Conservation (phyloP, 345 rosid genomes). For the Brassica rapa region DNA sequence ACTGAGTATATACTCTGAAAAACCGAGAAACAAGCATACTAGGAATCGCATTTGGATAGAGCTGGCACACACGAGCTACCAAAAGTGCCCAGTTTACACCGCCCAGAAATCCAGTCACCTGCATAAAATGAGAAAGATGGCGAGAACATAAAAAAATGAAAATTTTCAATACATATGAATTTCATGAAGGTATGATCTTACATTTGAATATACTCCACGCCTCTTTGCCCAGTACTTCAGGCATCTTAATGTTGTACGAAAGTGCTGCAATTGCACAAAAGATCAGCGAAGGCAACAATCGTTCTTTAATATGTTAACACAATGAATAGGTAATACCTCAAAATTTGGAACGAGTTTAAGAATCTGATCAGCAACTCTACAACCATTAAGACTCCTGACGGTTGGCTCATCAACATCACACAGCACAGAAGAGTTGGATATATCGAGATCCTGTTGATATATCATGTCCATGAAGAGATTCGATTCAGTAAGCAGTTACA, state of each 20-base stretch:
- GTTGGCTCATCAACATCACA: constrained; percentile 82
- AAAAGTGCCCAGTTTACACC: constrained; percentile 81
- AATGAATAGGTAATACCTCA: constrained; percentile 54
- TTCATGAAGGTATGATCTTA: constrained; percentile 38
- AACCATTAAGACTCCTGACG: constrained; percentile 94
- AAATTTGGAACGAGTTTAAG: constrained; percentile 84
- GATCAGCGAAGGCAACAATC: constrained; percentile 16
- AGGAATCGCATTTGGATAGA: constrained; percentile 77
- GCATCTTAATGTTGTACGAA: constrained; percentile 63
- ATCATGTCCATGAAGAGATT: constrained; percentile 17
- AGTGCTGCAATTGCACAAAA: constrained; percentile 53
- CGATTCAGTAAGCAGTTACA: constrained; percentile 11
- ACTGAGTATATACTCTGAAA: constrained; percentile 65
- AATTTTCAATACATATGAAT: neutral
- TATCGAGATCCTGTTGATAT: constrained; percentile 74
- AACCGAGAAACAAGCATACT: constrained; percentile 71
- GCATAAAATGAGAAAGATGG: neutral
- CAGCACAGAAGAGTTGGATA: constrained; percentile 68
- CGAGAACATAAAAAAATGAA: neutral
- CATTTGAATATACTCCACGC: constrained; percentile 80
- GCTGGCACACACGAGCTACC: constrained; percentile 77
- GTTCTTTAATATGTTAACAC: neutral
- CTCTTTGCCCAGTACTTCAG: constrained; percentile 73
- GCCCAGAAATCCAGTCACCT: constrained; percentile 81
- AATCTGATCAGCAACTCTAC: constrained; percentile 98